Evolutionary conservation across 2,329 filamentous ascomycete genomes (phyloP).

Genomic region (Lachnellula willkommii): DNA sequence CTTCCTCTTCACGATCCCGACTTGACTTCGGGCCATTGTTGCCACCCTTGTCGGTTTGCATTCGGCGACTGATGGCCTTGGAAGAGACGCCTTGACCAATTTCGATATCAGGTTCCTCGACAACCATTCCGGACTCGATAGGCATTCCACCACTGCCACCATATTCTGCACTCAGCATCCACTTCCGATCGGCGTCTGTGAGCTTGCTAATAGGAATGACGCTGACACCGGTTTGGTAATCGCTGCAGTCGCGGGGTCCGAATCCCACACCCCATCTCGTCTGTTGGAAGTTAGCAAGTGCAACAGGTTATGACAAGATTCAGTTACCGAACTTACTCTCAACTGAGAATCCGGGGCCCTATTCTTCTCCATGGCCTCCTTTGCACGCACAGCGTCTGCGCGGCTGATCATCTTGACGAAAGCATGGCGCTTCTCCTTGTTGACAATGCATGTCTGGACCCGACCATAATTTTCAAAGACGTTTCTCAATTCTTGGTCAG

Average conservation of each 20-base stretch:
- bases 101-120: conserved; percentile 97
- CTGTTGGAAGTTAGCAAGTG: conserved; percentile 40
- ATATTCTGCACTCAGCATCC: conserved; percentile 90
- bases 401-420: conserved; percentile 98
- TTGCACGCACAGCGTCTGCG: conserved; percentile 75
- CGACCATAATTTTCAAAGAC: conserved; percentile 78
- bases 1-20: conserved; percentile 28
- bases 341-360: conserved; percentile 58
- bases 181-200: conserved; percentile 94
- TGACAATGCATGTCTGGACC: conserved; percentile 97
- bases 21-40: conserved; percentile 58
- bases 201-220: conserved; percentile 88
- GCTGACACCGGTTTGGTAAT: conserved; percentile 88
- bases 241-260: conserved; percentile 92
- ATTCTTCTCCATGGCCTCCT: conserved; percentile 79
- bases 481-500: conserved; percentile 73
- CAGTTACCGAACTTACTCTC: conserved; percentile 21
- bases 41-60: conserved; percentile 64
- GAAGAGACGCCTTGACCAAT: conserved; percentile 96
- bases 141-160: conserved; percentile 82
- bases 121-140: conserved; percentile 77
- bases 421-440: conserved; percentile 94
- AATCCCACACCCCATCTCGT: conserved; percentile 98
- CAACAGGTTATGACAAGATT: not conserved
- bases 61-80: conserved; percentile 70